These are phyloP conservation scores for Mortierella claussenii DNA, from an alignment of 192 early-diverging fungal species.

Conservation along the genomic window DNA sequence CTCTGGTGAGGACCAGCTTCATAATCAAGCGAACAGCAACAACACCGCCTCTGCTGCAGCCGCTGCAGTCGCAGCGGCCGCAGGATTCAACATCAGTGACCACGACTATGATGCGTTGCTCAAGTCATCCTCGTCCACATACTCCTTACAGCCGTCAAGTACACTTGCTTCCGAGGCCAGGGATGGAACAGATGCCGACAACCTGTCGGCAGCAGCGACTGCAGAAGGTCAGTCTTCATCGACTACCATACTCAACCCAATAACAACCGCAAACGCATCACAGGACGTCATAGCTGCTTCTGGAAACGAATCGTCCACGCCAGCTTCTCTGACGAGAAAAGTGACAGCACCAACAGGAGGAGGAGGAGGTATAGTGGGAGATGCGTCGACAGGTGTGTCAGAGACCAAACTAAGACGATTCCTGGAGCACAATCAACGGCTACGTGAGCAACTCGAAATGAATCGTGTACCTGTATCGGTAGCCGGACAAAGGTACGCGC, in stretches of 20 bases:
- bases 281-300: no score
- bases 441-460: constrained; percentile 82
- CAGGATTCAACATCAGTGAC: background rate
- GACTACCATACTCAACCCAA: no score
- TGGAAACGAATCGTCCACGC: no score
- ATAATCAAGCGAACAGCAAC: no score
- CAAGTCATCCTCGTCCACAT: background rate
- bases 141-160: background rate
- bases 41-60: background rate
- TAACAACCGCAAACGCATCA: no score
- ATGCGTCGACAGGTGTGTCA: constrained; percentile 42
- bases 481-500: constrained; percentile 61
- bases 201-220: no score
- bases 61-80: background rate
- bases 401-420: constrained; percentile 78
- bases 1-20: no score
- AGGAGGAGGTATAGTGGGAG: background rate
- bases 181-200: no score
- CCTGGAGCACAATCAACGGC: constrained; percentile 74
- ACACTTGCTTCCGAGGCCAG: no score
- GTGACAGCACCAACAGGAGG: background rate
- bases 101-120: constrained; percentile 1
- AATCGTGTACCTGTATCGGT: constrained; percentile 81
- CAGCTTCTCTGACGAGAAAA: no score
- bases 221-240: no score